Evolutionary conservation across 2,329 filamentous ascomycete species (phyloP), one percentile per base, ranked within the genome.

Genomic region (Cercospora nicotianae): DNA sequence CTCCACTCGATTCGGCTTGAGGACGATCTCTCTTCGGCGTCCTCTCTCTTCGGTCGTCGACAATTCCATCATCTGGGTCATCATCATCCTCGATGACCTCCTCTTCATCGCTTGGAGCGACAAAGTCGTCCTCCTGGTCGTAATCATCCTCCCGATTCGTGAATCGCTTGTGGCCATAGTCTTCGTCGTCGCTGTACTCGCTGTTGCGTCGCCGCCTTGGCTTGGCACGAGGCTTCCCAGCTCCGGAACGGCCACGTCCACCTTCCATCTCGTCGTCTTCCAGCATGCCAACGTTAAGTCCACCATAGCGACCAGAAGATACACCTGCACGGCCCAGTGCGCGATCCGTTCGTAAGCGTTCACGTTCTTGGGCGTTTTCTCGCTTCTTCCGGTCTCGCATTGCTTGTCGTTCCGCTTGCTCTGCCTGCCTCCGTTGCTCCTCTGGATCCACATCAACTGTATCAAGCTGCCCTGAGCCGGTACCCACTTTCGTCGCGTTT

Each of bases 81-180:
- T 79, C 78, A 0, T 91, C 89, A 20, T 89, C 89, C 0, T 85
- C 87, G 3, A 83, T 87, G 33, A 86, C 87, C 51, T 80, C 78
- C 65, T 93, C 91, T 67, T 92, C 90, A 72, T 93, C 91, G 74
- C 90, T 93, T 3, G 84, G 84, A 3, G 90, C 91, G 65, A 94
- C 86, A 77, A 94, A 94, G 66, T 90, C 91, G 75, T 94, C 91
- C 36, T 90, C 90, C 76, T 90, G 85, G 70, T 94, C 91, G 76
- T 94, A 94, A 73, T 92, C 90, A 71, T 94, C 90, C 68, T 90
- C 86, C 63, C 87, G 86, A 39, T 64, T 64, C 57, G 82, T 83
- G 33, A 87, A 87, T 42, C 86, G 85, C 16, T 87, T 87, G 39
- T 89, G 83, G 67, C 91, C 90, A 72, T 92, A 90, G 73, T 93